Percentiles rank a stretch among this genome's conserved stretches.
These are phyloP conservation scores for Mollisiaceae sp. DNA, from an alignment of 2,329 filamentous ascomycete species.

Conservation along the genomic window DNA sequence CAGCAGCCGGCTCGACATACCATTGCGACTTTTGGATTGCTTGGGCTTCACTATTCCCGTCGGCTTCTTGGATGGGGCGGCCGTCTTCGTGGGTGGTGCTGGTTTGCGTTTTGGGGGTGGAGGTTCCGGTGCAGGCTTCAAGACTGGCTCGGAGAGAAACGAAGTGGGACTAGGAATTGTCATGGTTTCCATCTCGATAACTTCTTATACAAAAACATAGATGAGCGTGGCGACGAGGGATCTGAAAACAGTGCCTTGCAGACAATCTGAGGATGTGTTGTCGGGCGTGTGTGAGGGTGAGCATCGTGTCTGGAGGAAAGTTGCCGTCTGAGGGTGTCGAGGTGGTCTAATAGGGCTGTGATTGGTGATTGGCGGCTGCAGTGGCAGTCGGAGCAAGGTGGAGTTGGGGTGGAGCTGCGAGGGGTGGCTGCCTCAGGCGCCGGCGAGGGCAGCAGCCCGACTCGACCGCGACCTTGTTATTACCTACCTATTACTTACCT, in stretches of 20 bases:
- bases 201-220: constrained; percentile 20
- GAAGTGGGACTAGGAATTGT: constrained; percentile 64
- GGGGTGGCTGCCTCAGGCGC: no score
- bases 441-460: no score
- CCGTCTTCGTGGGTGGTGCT: constrained; percentile 28
- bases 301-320: constrained; percentile 16
- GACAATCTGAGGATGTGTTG: constrained; percentile 24
- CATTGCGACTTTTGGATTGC: constrained; percentile 77
- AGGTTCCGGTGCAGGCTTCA: constrained; percentile 40
- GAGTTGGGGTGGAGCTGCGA: no score
- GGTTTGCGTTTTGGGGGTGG: constrained; percentile 39
- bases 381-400: not conserved
- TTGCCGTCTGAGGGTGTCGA: not conserved
- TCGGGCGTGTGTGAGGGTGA: constrained; percentile 19
- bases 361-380: constrained; percentile 22
- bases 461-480: not conserved
- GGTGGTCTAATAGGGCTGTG: constrained; percentile 5
- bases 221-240: not conserved
- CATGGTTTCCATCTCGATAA: constrained; percentile 58
- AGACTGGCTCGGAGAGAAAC: constrained; percentile 51
- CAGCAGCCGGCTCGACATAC: constrained; percentile 51
- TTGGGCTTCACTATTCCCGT: constrained; percentile 62
- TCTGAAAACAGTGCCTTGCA: constrained; percentile 6
- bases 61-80: constrained; percentile 36
- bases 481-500: no score